Conservation (phyloP, 768 basidiomycete genomes). For the Boletales sp. region DNA sequence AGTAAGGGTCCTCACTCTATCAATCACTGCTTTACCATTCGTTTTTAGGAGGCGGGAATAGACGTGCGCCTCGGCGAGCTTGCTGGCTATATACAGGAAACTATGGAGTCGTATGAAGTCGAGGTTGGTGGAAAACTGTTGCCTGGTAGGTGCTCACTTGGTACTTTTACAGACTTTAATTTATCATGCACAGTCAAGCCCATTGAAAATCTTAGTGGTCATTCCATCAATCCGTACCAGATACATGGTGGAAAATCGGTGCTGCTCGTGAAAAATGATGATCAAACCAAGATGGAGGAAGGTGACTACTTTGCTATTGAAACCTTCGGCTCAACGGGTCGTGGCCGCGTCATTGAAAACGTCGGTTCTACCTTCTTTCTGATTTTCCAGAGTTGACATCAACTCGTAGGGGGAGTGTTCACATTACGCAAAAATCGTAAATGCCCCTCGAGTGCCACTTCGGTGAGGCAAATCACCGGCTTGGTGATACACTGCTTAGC, state of each 20-base stretch:
- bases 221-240: constrained; percentile 85
- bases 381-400: constrained; percentile 1
- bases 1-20: constrained; percentile 39
- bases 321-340: constrained; percentile 97
- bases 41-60: constrained; percentile 85
- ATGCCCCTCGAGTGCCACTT: constrained; percentile 70
- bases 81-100: constrained; percentile 90
- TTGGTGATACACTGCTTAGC: not conserved
- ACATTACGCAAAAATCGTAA: constrained; percentile 77
- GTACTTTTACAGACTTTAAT: not conserved
- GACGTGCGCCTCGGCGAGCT: constrained; percentile 93
- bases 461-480: constrained; percentile 45
- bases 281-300: constrained; percentile 97
- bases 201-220: constrained; percentile 92
- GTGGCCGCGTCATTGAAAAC: constrained; percentile 81
- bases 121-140: constrained; percentile 81
- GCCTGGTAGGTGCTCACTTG: constrained; percentile 51
- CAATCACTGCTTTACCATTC: constrained; percentile 3
- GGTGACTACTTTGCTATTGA: constrained; percentile 99
- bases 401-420: constrained; percentile 77
- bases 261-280: constrained; percentile 82
- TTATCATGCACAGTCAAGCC: constrained; percentile 68
- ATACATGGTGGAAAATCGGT: constrained; percentile 96
- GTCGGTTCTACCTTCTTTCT: constrained; percentile 36
- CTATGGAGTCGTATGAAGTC: constrained; percentile 98